Percentiles rank a stretch among this genome's conserved stretches.
phyloP scores from a whole-genome alignment of 2,329 filamentous ascomycete species.

The Pseudofabraea citricarpa region DNA sequence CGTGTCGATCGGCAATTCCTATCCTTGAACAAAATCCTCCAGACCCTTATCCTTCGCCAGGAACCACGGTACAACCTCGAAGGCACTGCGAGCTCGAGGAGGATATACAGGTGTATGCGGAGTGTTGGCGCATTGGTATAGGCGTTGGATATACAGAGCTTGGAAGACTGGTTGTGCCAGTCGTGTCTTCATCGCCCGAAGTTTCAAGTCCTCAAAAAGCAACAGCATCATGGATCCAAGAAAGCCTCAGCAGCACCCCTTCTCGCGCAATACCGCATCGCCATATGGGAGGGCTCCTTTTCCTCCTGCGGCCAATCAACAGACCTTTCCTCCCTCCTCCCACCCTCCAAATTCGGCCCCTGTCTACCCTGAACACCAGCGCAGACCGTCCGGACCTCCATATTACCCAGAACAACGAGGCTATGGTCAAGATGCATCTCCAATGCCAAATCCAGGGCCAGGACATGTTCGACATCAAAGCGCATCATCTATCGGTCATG shows the following conservation, averaged over 20 bases:
- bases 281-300: slow-evolving; percentile 27
- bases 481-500: slow-evolving; percentile 27
- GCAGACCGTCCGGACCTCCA: slow-evolving; percentile 28
- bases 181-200: no score
- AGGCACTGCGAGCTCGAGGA: no score
- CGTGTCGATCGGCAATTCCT: no score
- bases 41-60: no score
- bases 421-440: slow-evolving; percentile 24
- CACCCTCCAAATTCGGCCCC: slow-evolving; percentile 24
- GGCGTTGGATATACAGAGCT: no score
- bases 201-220: no score
- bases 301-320: slow-evolving; percentile 21
- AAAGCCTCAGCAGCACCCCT: slow-evolving; percentile 24
- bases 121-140: no score
- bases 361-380: slow-evolving; percentile 25
- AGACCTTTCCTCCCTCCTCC: slow-evolving; percentile 23
- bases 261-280: slow-evolving; percentile 26
- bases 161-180: no score
- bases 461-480: slow-evolving; percentile 27
- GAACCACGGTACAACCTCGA: no score
- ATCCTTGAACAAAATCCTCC: no score
- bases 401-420: slow-evolving; percentile 23
- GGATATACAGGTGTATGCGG: no score
- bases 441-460: slow-evolving; percentile 19
- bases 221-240: slow-evolving; percentile 30